phyloP scores from a whole-genome alignment of 2,329 filamentous ascomycete species.

The Trematosphaeria pertusa region DNA sequence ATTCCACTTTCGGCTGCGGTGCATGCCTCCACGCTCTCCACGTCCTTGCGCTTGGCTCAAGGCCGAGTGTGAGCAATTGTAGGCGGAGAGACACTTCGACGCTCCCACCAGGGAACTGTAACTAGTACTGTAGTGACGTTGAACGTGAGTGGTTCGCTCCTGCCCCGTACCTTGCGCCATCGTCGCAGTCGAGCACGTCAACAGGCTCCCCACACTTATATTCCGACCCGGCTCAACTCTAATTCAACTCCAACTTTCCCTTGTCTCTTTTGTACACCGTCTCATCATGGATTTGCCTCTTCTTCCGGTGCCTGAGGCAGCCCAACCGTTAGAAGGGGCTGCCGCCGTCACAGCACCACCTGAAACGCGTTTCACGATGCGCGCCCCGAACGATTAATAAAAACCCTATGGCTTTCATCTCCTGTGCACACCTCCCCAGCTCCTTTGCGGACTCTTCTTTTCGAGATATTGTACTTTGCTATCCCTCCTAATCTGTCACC shows the following conservation, averaged over 20 bases:
- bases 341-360: slow-evolving; percentile 4
- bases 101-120: too few species aligned
- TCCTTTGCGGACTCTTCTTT: neutral
- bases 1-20: too few species aligned
- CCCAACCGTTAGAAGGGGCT: slow-evolving; percentile 1
- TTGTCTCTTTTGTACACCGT: too few species aligned
- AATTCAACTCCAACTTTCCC: too few species aligned
- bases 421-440: neutral
- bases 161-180: too few species aligned
- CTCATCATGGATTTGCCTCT: too few species aligned
- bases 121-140: too few species aligned
- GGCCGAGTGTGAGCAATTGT: neutral
- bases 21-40: neutral
- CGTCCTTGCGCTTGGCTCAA: neutral
- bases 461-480: neutral
- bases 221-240: too few species aligned
- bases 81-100: too few species aligned
- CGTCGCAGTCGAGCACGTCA: too few species aligned
- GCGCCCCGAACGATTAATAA: neutral
- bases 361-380: slow-evolving; percentile 16
- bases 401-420: neutral
- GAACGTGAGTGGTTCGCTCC: too few species aligned
- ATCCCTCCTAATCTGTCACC: neutral
- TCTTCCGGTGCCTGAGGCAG: slow-evolving; percentile 4
- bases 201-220: too few species aligned